phyloP scores from a whole-genome alignment of 140 eudicot genomes.

The Oenanthe javanica region DNA sequence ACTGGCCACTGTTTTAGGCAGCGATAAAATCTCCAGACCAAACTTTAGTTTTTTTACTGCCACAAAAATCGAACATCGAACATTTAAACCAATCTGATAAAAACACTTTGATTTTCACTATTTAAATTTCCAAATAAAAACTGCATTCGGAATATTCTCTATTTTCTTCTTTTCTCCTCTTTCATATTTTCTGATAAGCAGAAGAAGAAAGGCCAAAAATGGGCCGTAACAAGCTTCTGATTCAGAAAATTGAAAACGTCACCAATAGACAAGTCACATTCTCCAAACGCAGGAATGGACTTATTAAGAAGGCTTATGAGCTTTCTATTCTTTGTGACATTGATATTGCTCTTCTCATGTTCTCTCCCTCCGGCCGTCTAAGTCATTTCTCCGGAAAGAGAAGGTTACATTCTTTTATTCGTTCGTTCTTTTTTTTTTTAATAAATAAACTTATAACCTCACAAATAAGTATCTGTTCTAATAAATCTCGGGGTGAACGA shows the following conservation, averaged over 20 bases:
- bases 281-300: conserved; percentile 82
- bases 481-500: no score
- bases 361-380: conserved; percentile 65
- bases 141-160: background rate
- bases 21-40: background rate
- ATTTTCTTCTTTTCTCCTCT: background rate
- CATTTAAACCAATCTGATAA: background rate
- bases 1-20: background rate
- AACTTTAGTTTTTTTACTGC: background rate
- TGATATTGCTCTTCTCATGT: conserved; percentile 66
- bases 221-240: conserved; percentile 21
- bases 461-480: no score
- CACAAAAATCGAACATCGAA: background rate
- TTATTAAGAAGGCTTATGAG: conserved; percentile 76
- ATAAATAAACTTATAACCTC: no score
- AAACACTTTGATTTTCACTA: background rate
- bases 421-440: background rate
- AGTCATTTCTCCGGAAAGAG: conserved; percentile 64
- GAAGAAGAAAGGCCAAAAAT: conserved; percentile 4
- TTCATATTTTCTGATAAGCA: conserved; percentile 8
- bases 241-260: conserved; percentile 63
- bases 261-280: conserved; percentile 70
- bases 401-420: conserved; percentile 29
- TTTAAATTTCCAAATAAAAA: background rate
- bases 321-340: conserved; percentile 63